phyloP scores from a whole-genome alignment of 2,329 filamentous ascomycete genomes.

The Endoconidiophora laricicola region DNA sequence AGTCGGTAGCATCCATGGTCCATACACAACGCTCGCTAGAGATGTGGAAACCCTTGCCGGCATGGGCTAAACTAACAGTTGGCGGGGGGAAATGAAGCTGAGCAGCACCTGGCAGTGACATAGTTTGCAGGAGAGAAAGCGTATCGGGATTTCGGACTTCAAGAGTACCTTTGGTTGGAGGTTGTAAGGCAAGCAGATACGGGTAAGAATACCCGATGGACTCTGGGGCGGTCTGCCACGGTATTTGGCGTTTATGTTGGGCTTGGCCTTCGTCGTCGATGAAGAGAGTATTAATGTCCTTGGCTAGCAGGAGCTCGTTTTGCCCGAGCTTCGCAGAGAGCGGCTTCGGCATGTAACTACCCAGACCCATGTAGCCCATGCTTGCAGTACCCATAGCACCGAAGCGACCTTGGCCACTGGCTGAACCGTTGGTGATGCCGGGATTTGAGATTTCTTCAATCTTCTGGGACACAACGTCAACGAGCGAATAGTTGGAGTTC shows the following conservation, averaged over 20 bases:
- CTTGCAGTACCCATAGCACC: constrained; percentile 68
- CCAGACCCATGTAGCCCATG: constrained; percentile 95
- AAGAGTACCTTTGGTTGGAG: constrained; percentile 64
- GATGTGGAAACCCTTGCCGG: constrained; percentile 88
- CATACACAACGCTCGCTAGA: constrained; percentile 82
- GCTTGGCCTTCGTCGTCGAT: constrained; percentile 71
- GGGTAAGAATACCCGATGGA: constrained; percentile 93
- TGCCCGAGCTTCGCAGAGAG: constrained; percentile 68
- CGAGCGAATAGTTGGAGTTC: constrained; percentile 78
- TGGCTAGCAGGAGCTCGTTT: constrained; percentile 81
- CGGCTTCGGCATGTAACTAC: constrained; percentile 79
- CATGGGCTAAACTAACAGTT: constrained; percentile 85
- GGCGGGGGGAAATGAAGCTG: constrained; percentile 85
- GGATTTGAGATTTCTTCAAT: constrained; percentile 66
- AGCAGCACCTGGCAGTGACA: constrained; percentile 64
- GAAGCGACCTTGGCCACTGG: constrained; percentile 53
- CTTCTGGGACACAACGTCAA: constrained; percentile 61
- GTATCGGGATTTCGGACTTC: constrained; percentile 91
- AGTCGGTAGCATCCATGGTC: constrained; percentile 89
- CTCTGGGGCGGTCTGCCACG: constrained; percentile 77
- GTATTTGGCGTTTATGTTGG: constrained; percentile 72
- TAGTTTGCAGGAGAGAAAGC: constrained; percentile 71
- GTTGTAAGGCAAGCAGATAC: constrained; percentile 75
- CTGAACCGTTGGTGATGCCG: constrained; percentile 49
- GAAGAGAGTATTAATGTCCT: constrained; percentile 91